These are phyloP conservation scores for Raffaelea ambrosiae DNA, from an alignment of 2,329 filamentous ascomycete species.

Conservation along the genomic window DNA sequence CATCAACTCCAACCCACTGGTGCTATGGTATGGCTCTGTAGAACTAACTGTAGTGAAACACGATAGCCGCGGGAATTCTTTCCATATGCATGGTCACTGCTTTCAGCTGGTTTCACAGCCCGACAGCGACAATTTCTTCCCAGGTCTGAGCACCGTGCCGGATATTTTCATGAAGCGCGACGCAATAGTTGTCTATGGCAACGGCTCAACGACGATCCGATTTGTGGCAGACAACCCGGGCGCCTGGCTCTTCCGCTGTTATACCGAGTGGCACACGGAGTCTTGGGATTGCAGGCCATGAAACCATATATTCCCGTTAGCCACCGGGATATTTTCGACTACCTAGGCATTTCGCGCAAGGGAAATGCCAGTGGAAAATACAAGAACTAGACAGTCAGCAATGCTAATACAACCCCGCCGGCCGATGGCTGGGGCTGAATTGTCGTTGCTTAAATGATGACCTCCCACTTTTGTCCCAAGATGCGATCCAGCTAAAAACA, in stretches of 20 bases:
- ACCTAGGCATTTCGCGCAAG: conserved; percentile 28
- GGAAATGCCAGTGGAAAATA: conserved; percentile 57
- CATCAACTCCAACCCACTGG: conserved; percentile 53
- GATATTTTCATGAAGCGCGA: conserved; percentile 49
- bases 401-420: conserved; percentile 12
- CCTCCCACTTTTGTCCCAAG: not conserved
- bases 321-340: conserved; percentile 21
- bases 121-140: conserved; percentile 44
- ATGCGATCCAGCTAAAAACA: not conserved
- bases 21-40: conserved; percentile 57
- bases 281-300: conserved; percentile 36
- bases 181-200: conserved; percentile 25
- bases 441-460: not conserved
- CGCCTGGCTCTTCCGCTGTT: conserved; percentile 37
- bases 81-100: conserved; percentile 68
- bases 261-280: conserved; percentile 47
- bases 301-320: conserved; percentile 8
- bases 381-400: conserved; percentile 37
- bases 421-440: conserved; percentile 1
- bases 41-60: conserved; percentile 70
- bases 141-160: conserved; percentile 44
- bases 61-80: conserved; percentile 62
- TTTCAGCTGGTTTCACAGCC: conserved; percentile 47
- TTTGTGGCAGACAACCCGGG: conserved; percentile 42
- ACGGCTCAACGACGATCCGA: conserved; percentile 37